Evolutionary conservation across 306 rosid genomes (phyloP).

Genomic region (Dryas drummondii): DNA sequence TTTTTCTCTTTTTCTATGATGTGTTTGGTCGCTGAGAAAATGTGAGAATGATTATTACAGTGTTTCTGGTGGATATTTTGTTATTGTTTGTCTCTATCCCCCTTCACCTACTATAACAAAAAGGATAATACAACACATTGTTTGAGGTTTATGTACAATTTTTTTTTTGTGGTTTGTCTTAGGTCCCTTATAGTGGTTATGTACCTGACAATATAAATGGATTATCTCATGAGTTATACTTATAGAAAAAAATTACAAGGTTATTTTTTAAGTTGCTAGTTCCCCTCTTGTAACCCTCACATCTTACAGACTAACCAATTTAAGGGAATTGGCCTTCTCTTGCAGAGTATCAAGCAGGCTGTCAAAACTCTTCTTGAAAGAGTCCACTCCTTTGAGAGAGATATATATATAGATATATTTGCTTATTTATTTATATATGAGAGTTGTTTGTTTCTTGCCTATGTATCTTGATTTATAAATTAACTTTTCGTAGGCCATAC

Average conservation of each 20-base stretch:
- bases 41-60: not conserved
- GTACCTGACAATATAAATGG: too few relatives aligned
- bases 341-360: constrained; percentile 91
- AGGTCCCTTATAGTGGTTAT: not conserved
- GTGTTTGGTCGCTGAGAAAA: constrained; percentile 8
- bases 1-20: not conserved
- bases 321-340: constrained; percentile 94
- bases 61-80: not conserved
- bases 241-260: not conserved
- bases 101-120: not conserved
- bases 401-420: too few relatives aligned
- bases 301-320: constrained; percentile 60
- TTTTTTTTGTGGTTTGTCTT: not conserved
- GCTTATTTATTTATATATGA: too few relatives aligned
- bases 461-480: too few relatives aligned
- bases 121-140: not conserved
- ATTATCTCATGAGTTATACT: not conserved
- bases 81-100: not conserved
- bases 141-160: not conserved
- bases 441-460: too few relatives aligned
- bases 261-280: not conserved
- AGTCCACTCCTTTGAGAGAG: constrained; percentile 91
- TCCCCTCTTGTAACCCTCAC: not conserved
- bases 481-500: too few relatives aligned
- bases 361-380: constrained; percentile 94